A percentile compares a stretch with the other conserved stretches of the same genome.
These are phyloP conservation scores for Sechiopsis laciniata DNA, from an alignment of 306 rosid species.

Conservation along the genomic window DNA sequence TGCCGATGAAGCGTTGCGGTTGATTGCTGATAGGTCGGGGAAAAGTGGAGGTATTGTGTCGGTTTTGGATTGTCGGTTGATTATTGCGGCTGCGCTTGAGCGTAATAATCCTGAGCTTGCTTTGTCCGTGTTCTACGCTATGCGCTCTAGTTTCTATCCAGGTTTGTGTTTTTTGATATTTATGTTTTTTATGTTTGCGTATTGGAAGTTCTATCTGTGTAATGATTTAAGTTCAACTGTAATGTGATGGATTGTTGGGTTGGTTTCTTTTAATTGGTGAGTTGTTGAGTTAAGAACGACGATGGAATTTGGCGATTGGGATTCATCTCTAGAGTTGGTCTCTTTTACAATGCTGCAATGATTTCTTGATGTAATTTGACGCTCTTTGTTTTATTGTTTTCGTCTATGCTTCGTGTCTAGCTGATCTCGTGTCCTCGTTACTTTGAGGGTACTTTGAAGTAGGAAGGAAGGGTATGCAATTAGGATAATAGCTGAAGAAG, in stretches of 20 bases:
- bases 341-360: not conserved
- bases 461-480: not conserved
- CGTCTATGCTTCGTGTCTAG: not conserved
- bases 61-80: constrained; percentile 46
- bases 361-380: not conserved
- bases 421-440: not conserved
- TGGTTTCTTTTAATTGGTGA: not conserved
- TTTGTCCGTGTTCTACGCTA: constrained; percentile 67
- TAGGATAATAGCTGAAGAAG: not conserved
- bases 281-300: not conserved
- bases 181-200: not conserved
- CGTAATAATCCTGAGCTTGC: constrained; percentile 63
- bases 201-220: not conserved
- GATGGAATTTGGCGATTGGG: not conserved
- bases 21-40: constrained; percentile 37
- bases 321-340: not conserved
- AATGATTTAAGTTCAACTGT: not conserved
- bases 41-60: constrained; percentile 43
- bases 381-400: not conserved
- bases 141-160: constrained; percentile 69
- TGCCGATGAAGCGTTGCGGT: constrained; percentile 47
- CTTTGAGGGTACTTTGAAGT: not conserved
- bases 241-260: not conserved
- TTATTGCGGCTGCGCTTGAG: constrained; percentile 58
- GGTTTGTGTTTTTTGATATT: constrained; percentile 30